phyloP scores from a whole-genome alignment of 192 early-diverging fungal species.

The Dissophora globulifera region DNA sequence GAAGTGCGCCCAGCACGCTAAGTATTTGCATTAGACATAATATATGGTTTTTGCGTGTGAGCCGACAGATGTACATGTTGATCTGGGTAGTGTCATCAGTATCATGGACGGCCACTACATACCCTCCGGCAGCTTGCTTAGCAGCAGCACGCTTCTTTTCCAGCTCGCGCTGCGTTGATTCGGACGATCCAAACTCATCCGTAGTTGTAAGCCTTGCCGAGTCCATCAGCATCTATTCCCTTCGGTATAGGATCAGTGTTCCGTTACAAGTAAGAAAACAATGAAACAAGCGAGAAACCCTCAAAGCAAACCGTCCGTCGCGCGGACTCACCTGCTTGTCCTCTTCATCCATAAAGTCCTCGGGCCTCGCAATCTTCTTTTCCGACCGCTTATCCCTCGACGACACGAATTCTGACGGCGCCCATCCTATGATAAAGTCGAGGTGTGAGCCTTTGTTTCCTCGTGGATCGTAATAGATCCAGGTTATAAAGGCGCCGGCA shows the following conservation, averaged over 20 bases:
- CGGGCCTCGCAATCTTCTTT: constrained; percentile 60
- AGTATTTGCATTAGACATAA: too few relatives aligned
- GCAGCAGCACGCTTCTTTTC: constrained; percentile 57
- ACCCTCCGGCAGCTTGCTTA: constrained; percentile 60
- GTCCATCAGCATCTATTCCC: constrained; percentile 58
- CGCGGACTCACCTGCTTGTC: constrained; percentile 78
- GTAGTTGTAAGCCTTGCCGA: constrained; percentile 65
- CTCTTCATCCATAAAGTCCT: constrained; percentile 99
- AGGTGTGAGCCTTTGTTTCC: not conserved
- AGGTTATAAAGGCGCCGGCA: not conserved
- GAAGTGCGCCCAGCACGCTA: constrained; percentile 55
- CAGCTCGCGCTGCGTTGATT: constrained; percentile 70
- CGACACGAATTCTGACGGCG: constrained; percentile 81
- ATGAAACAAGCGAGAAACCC: too few relatives aligned
- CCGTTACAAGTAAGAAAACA: not conserved
- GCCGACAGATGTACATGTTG: too few relatives aligned
- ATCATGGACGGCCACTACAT: not conserved
- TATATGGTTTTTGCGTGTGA: too few relatives aligned
- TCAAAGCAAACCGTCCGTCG: too few relatives aligned
- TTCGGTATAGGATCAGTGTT: too few relatives aligned
- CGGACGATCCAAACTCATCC: constrained; percentile 75
- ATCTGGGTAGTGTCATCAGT: too few relatives aligned
- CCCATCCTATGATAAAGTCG: constrained; percentile 67
- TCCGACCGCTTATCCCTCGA: constrained; percentile 73
- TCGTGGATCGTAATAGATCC: not conserved